phyloP scores from a whole-genome alignment of 2,329 filamentous ascomycete species.

The Fusarium gaditjirri region DNA sequence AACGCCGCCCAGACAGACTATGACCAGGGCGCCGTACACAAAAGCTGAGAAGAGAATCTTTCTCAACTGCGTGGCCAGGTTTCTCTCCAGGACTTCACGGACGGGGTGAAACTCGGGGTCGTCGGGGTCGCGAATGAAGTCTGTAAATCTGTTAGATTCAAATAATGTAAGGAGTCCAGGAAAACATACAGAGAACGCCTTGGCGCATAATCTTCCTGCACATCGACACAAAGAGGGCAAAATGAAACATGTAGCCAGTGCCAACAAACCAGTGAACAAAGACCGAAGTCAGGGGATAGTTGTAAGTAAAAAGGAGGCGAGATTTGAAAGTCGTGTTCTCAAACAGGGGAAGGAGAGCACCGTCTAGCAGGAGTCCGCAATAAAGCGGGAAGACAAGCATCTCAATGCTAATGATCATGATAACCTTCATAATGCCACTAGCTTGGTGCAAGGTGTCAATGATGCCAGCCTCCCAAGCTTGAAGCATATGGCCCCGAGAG shows the following conservation, averaged over 20 bases:
- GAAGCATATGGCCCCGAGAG: conserved; percentile 64
- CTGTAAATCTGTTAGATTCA: conserved; percentile 52
- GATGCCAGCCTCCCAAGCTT: conserved; percentile 78
- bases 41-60: conserved; percentile 97
- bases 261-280: conserved; percentile 99
- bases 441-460: conserved; percentile 91
- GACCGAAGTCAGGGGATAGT: conserved; percentile 86
- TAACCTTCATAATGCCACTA: conserved; percentile 96
- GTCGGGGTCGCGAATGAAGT: conserved; percentile 98
- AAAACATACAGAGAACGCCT: conserved; percentile 85
- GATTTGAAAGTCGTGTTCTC: conserved; percentile 81
- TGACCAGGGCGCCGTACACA: conserved; percentile 92
- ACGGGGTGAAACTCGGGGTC: conserved; percentile 98
- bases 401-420: conserved; percentile 97
- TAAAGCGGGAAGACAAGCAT: conserved; percentile 98
- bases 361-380: conserved; percentile 89
- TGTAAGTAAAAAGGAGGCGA: conserved; percentile 79
- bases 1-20: conserved; percentile 92
- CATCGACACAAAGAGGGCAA: conserved; percentile 98
- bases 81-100: conserved; percentile 93
- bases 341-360: conserved; percentile 90
- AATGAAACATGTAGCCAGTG: conserved; percentile 99
- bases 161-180: not conserved
- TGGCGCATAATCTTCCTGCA: conserved; percentile 97
- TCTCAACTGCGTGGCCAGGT: conserved; percentile 88